Conservation (phyloP, 441 rosid species). For the Isatis lusitanica region DNA sequence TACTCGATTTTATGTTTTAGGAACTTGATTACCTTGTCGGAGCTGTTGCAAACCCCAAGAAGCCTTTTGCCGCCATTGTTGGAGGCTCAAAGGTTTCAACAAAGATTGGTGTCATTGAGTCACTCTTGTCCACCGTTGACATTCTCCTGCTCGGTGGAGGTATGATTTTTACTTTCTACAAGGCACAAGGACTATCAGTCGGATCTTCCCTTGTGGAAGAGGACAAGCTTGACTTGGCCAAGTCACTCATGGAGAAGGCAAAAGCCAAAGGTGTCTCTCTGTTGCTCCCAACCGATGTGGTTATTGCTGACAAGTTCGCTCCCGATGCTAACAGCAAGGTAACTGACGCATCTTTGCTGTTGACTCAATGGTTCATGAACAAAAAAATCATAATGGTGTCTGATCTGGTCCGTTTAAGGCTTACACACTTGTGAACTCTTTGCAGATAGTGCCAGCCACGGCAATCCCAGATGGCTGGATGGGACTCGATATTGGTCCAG, state of each 20-base stretch:
- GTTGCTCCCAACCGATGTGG: constrained; percentile 80
- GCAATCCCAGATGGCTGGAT: constrained; percentile 95
- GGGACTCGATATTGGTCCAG: constrained; percentile 95
- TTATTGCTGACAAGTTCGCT: constrained; percentile 86
- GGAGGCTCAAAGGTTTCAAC: constrained; percentile 93
- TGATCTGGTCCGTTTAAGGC: not conserved
- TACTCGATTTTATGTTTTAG: constrained; percentile 39
- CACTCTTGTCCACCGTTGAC: constrained; percentile 71
- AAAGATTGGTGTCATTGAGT: constrained; percentile 93
- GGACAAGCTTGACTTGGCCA: constrained; percentile 83
- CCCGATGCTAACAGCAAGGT: constrained; percentile 91
- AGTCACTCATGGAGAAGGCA: constrained; percentile 81
- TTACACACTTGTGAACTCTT: constrained; percentile 19
- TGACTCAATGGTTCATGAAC: not conserved
- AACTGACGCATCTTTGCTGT: not conserved
- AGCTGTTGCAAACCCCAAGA: constrained; percentile 88
- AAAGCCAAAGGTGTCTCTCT: constrained; percentile 77
- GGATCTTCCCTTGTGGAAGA: constrained; percentile 94
- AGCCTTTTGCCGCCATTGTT: constrained; percentile 94
- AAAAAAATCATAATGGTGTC: not conserved
- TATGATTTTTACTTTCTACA: constrained; percentile 90
- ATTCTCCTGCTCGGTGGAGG: constrained; percentile 87
- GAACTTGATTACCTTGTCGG: constrained; percentile 97
- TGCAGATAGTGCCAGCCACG: constrained; percentile 77
- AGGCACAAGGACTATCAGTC: constrained; percentile 74